A percentile compares a stretch with the other conserved stretches of the same genome.
Conservation (phyloP, 2,329 filamentous ascomycete species). For the Chaetothyriales sp. region DNA sequence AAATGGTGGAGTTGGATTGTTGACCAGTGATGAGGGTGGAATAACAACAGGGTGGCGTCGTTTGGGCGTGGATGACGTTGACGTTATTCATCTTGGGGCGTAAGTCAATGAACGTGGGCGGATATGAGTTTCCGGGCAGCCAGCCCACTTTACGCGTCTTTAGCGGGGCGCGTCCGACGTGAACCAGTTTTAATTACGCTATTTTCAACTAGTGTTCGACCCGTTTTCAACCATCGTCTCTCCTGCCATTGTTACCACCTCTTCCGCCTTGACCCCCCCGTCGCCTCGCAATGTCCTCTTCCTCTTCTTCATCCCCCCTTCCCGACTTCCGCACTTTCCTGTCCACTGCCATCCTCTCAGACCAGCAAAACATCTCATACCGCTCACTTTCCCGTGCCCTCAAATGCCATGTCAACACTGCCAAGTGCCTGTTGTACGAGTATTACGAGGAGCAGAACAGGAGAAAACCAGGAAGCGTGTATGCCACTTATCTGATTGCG, state of each 20-base stretch:
- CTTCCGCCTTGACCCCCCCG: neutral
- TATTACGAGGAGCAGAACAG: slow-evolving; percentile 68
- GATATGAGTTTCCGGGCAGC: too few species aligned
- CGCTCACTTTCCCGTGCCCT: slow-evolving; percentile 68
- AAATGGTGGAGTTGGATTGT: too few species aligned
- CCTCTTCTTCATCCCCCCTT: neutral
- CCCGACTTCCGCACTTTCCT: slow-evolving; percentile 56
- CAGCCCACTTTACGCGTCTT: too few species aligned
- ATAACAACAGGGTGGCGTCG: too few species aligned
- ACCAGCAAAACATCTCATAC: slow-evolving; percentile 65
- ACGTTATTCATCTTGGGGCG: too few species aligned
- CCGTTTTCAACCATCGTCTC: too few species aligned
- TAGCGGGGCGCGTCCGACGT: too few species aligned
- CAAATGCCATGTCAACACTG: slow-evolving; percentile 70
- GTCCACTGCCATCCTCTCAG: slow-evolving; percentile 60
- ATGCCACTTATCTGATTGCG: slow-evolving; percentile 83
- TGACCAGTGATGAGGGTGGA: too few species aligned
- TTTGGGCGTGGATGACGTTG: too few species aligned
- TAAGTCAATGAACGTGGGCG: too few species aligned
- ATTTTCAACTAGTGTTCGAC: too few species aligned
- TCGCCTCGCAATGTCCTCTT: neutral
- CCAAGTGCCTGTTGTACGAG: slow-evolving; percentile 83
- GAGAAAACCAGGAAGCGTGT: slow-evolving; percentile 58
- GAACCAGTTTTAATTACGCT: neutral
- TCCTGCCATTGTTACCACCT: too few species aligned